phyloP scores from a whole-genome alignment of 2,329 filamentous ascomycete species.

The Chrysoporthe deuterocubensis region DNA sequence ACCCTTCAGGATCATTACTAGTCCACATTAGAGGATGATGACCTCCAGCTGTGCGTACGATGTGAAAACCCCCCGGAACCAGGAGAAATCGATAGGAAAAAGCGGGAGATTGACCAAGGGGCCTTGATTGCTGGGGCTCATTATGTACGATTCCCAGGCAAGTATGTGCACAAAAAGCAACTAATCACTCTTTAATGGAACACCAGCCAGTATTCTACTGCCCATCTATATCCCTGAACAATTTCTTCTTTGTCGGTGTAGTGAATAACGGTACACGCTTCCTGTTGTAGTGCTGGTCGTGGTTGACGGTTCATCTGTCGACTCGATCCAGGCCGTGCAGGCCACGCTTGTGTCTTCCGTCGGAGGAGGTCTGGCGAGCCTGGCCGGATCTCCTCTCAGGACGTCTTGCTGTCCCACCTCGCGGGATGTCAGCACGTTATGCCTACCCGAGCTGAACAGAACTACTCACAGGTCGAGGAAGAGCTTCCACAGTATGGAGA shows the following conservation, averaged over 20 bases:
- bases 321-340: background rate
- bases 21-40: background rate
- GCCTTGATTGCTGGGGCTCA: background rate
- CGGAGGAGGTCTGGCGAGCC: background rate
- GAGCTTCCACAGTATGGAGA: conserved; percentile 54
- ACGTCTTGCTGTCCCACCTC: conserved; percentile 22
- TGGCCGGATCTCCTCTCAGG: background rate
- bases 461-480: conserved; percentile 51
- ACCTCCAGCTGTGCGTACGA: background rate
- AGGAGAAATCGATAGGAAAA: background rate
- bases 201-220: background rate
- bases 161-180: background rate
- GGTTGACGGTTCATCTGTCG: background rate
- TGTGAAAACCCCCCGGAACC: no score
- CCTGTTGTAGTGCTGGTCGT: background rate
- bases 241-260: background rate
- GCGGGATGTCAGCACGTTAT: background rate
- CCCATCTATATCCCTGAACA: background rate
- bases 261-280: background rate
- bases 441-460: background rate
- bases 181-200: no score
- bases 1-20: conserved; percentile 25
- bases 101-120: background rate
- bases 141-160: background rate
- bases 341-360: background rate